Conservation (phyloP, 2,329 filamentous ascomycete genomes). For the Botrytis pseudocinerea region DNA sequence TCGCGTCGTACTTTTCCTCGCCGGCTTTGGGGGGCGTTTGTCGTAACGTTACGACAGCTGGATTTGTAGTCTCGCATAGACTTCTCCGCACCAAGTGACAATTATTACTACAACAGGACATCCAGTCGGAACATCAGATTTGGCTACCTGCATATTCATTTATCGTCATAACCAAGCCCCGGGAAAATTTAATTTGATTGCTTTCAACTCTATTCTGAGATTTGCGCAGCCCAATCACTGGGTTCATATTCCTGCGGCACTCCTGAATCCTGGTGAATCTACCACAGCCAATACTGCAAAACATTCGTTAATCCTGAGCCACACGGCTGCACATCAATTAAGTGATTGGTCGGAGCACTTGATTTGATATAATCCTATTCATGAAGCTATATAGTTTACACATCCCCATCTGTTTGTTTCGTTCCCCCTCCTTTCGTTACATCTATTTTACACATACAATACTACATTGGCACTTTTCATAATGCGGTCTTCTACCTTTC, state of each 20-base stretch:
- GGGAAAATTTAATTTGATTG: neutral
- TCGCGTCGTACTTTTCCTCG: conserved; percentile 8
- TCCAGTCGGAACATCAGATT: conserved; percentile 10
- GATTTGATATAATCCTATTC: neutral
- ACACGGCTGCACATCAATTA: neutral
- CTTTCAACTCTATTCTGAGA: conserved; percentile 18
- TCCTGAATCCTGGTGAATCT: conserved; percentile 16
- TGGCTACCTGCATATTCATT: conserved; percentile 27
- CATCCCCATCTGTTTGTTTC: neutral
- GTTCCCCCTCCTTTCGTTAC: neutral
- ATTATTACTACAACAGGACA: conserved; percentile 19
- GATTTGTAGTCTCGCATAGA: conserved; percentile 11
- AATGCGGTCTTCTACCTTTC: conserved; percentile 31
- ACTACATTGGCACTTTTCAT: conserved; percentile 12
- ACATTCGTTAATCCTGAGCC: neutral
- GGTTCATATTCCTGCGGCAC: conserved; percentile 18
- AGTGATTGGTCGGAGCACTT: neutral
- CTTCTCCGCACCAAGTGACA: conserved; percentile 7
- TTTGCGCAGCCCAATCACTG: conserved; percentile 4
- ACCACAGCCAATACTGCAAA: neutral
- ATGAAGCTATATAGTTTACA: conserved; percentile 42
- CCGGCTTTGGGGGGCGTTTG: neutral
- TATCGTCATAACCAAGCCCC: conserved; percentile 12
- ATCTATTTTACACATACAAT: neutral
- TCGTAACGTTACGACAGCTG: conserved; percentile 16